phyloP scores from a whole-genome alignment of 495 filamentous ascomycete genomes.

The Clohesyomyces aquaticus region DNA sequence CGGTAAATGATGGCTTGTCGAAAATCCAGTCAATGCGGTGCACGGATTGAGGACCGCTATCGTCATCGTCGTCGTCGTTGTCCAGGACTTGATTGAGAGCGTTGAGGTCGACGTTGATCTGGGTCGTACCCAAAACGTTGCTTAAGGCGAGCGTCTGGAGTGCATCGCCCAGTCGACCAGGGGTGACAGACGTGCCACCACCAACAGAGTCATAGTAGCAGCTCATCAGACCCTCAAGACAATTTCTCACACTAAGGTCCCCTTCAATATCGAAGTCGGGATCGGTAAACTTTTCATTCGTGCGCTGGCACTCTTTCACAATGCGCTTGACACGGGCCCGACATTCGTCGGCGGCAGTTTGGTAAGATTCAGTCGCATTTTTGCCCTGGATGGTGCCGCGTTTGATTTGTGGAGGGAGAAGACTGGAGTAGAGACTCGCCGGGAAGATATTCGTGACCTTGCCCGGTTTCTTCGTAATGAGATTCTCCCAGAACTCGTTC shows the following conservation, averaged over 20 bases:
- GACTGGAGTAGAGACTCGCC: slow-evolving; percentile 68
- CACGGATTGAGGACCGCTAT: slow-evolving; percentile 26
- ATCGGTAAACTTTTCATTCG: slow-evolving; percentile 90
- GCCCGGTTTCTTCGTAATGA: slow-evolving; percentile 65
- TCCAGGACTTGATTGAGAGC: slow-evolving; percentile 52
- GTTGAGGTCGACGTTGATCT: slow-evolving; percentile 56
- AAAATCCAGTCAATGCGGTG: slow-evolving; percentile 40
- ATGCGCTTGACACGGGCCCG: slow-evolving; percentile 76
- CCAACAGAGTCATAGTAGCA: slow-evolving; percentile 9
- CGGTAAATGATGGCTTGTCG: slow-evolving; percentile 34
- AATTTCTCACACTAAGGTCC: slow-evolving; percentile 50
- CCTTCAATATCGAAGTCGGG: slow-evolving; percentile 83
- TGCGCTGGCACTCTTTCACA: slow-evolving; percentile 74
- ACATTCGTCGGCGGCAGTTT: slow-evolving; percentile 75
- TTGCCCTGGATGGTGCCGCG: slow-evolving; percentile 55
- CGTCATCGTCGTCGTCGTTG: slow-evolving; percentile 8
- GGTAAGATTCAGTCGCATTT: slow-evolving; percentile 66
- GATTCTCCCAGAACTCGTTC: slow-evolving; percentile 77
- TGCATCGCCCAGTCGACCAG: slow-evolving; percentile 13
- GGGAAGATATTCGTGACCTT: slow-evolving; percentile 73
- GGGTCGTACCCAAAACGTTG: slow-evolving; percentile 52
- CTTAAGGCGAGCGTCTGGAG: slow-evolving; percentile 26
- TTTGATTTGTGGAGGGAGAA: slow-evolving; percentile 55
- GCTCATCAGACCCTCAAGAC: slow-evolving; percentile 29
- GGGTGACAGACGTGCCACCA: slow-evolving; percentile 1